phyloP scores from a whole-genome alignment of 2,329 filamentous ascomycete genomes.

The Colletotrichum sansevieriae region DNA sequence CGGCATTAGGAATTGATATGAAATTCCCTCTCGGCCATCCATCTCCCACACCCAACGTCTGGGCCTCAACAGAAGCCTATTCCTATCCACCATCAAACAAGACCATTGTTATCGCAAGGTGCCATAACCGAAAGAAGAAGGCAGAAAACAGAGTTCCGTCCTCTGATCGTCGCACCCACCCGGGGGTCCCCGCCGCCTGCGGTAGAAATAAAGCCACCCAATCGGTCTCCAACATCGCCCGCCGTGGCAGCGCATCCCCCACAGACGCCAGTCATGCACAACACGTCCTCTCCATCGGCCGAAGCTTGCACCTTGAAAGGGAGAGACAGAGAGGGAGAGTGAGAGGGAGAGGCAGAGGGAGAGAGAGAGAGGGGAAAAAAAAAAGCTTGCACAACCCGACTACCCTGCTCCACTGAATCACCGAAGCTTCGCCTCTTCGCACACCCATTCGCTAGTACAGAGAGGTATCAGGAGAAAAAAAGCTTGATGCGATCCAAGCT shows the following conservation, averaged over 20 bases:
- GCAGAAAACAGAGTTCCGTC: slow-evolving; percentile 23
- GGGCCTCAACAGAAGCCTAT: slow-evolving; percentile 31
- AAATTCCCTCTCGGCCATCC: neutral
- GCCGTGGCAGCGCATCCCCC: slow-evolving; percentile 29
- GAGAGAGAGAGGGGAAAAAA: no score
- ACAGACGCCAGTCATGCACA: slow-evolving; percentile 41
- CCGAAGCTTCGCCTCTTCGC: slow-evolving; percentile 30
- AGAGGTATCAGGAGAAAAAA: slow-evolving; percentile 26
- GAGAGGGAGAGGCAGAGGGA: neutral
- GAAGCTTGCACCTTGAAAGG: slow-evolving; percentile 32
- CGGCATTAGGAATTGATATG: no score
- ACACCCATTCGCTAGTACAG: slow-evolving; percentile 16
- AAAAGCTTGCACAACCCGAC: slow-evolving; percentile 24
- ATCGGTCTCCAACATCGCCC: slow-evolving; percentile 31
- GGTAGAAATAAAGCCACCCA: slow-evolving; percentile 33
- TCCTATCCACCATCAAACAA: slow-evolving; percentile 6
- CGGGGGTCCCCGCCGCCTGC: slow-evolving; percentile 10
- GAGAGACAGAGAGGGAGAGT: neutral
- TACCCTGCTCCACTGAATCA: slow-evolving; percentile 24
- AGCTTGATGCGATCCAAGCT: slow-evolving; percentile 37
- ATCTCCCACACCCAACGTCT: neutral
- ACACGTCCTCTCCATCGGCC: slow-evolving; percentile 35
- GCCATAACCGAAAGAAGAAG: neutral
- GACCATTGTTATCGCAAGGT: neutral
- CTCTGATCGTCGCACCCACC: slow-evolving; percentile 18